phyloP scores from a whole-genome alignment of 306 rosid genomes.

The Casuarina glauca region DNA sequence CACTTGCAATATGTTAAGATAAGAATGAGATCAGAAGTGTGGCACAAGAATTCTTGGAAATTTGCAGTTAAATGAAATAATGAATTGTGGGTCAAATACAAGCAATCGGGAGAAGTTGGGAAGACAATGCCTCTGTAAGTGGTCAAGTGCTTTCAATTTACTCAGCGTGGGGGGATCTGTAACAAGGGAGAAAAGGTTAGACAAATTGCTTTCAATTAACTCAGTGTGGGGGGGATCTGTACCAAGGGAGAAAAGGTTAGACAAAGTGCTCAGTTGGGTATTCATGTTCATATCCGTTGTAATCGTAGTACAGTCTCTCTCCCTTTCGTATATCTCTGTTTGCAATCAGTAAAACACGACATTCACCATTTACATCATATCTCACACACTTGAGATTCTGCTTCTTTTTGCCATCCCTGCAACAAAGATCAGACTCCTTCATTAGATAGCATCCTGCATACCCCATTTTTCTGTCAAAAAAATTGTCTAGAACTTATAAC shows the following conservation, averaged over 20 bases:
- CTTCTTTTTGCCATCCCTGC: conserved; percentile 90
- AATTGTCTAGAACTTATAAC: background rate
- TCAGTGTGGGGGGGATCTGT: background rate
- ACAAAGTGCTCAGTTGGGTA: conserved; percentile 92
- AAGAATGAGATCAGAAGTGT: too few relatives aligned
- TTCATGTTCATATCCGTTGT: conserved; percentile 85
- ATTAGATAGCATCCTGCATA: background rate
- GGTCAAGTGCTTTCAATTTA: conserved; percentile 1
- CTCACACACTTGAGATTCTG: conserved; percentile 91
- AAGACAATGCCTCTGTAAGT: conserved; percentile 17
- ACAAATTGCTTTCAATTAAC: conserved; percentile 55
- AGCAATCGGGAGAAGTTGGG: background rate
- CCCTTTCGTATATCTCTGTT: conserved; percentile 87
- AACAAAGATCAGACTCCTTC: conserved; percentile 11
- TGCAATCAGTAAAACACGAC: conserved; percentile 77
- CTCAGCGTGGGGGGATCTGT: background rate
- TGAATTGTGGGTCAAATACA: background rate
- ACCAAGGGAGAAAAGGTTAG: conserved; percentile 22
- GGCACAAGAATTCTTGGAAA: too few relatives aligned
- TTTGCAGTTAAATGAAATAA: background rate
- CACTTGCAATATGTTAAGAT: too few relatives aligned
- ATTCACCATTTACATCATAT: conserved; percentile 69
- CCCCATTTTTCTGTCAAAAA: background rate
- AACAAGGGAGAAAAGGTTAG: conserved; percentile 22
- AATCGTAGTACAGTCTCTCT: conserved; percentile 92